Conservation (phyloP, 2,329 filamentous ascomycete genomes). For the Diaporthe amygdali region DNA sequence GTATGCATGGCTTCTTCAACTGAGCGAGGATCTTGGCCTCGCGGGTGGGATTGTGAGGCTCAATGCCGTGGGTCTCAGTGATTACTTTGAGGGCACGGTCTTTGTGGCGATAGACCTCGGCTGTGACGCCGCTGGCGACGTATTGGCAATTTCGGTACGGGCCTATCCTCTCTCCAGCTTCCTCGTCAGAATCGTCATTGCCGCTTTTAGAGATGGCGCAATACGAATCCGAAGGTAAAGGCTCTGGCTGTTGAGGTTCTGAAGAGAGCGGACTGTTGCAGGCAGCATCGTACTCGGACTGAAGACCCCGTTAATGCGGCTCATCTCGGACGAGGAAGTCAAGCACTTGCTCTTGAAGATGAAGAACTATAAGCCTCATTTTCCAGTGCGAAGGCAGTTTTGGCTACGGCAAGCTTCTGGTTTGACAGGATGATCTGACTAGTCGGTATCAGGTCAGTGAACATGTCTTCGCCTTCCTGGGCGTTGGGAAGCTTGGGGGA, state of each 20-base stretch:
- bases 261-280: constrained; percentile 36
- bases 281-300: constrained; percentile 65
- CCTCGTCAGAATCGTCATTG: constrained; percentile 21
- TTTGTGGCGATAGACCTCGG: constrained; percentile 77
- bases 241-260: constrained; percentile 21
- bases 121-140: constrained; percentile 75
- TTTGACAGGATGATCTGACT: constrained; percentile 31
- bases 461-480: not conserved
- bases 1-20: constrained; percentile 63
- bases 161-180: constrained; percentile 55
- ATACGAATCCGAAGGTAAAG: not conserved
- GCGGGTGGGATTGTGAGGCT: constrained; percentile 82
- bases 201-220: not conserved
- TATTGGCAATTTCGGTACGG: constrained; percentile 57
- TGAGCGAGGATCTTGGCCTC: constrained; percentile 77
- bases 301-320: constrained; percentile 2
- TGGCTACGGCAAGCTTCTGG: constrained; percentile 26
- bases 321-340: not conserved
- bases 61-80: constrained; percentile 70
- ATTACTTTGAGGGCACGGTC: constrained; percentile 83
- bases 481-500: too few relatives aligned
- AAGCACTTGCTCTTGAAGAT: constrained; percentile 57
- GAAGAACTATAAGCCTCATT: constrained; percentile 65
- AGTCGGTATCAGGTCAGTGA: not conserved
- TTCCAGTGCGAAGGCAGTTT: constrained; percentile 69